phyloP scores from a whole-genome alignment of 768 basidiomycete species.

The Boletales sp. region DNA sequence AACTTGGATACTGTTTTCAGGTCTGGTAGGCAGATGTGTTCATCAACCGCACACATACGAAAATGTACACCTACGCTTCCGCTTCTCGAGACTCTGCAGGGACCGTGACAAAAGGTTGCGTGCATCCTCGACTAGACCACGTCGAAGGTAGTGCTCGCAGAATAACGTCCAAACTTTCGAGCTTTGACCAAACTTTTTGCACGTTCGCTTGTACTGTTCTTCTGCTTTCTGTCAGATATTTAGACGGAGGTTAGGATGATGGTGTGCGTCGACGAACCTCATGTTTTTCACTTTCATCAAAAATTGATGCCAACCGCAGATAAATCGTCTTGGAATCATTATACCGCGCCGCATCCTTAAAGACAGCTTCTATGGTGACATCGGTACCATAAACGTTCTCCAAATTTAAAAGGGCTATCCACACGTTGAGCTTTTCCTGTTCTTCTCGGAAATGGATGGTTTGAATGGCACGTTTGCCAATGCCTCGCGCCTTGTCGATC shows the following conservation, averaged over 20 bases:
- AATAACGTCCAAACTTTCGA: conserved; percentile 93
- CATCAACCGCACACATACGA: not conserved
- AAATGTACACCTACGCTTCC: conserved; percentile 68
- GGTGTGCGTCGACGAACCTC: conserved; percentile 48
- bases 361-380: conserved; percentile 70
- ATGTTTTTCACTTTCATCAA: conserved; percentile 77
- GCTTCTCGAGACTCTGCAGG: conserved; percentile 87
- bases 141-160: conserved; percentile 76
- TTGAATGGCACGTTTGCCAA: conserved; percentile 77
- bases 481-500: conserved; percentile 88
- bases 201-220: conserved; percentile 81
- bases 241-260: not conserved
- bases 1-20: conserved; percentile 94
- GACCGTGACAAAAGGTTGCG: conserved; percentile 83
- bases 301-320: conserved; percentile 78
- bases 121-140: conserved; percentile 72
- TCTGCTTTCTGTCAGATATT: conserved; percentile 69
- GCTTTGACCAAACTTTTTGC: conserved; percentile 92
- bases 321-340: conserved; percentile 94
- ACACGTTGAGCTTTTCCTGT: conserved; percentile 92
- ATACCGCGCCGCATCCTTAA: conserved; percentile 85
- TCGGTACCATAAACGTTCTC: conserved; percentile 92
- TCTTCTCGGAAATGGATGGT: conserved; percentile 96
- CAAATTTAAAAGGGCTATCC: conserved; percentile 94
- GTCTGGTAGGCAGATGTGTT: conserved; percentile 45